These are phyloP conservation scores for Kuraishia hungarica DNA, from an alignment of 805 yeast species.

Conservation along the genomic window DNA sequence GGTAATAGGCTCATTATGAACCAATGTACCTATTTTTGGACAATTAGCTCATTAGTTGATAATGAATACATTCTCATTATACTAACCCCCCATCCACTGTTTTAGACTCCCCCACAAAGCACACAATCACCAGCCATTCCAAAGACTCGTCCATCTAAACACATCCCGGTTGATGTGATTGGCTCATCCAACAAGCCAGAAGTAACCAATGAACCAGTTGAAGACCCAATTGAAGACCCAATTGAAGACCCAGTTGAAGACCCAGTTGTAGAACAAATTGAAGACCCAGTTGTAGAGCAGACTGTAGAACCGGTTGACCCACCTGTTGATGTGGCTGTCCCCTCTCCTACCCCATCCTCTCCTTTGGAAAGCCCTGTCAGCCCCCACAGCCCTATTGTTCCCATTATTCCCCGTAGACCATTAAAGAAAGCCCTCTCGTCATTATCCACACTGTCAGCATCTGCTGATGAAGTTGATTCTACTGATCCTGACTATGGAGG, in stretches of 20 bases:
- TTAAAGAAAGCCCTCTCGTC: not conserved
- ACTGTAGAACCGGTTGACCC: too few relatives aligned
- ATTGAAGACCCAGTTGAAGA: too few relatives aligned
- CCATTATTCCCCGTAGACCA: not conserved
- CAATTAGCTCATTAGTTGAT: too few relatives aligned
- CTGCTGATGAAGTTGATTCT: not conserved
- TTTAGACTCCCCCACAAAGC: not conserved
- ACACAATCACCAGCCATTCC: not conserved
- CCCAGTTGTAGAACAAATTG: too few relatives aligned
- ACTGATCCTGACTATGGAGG: not conserved
- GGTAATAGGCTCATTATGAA: too few relatives aligned
- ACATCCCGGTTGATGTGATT: not conserved
- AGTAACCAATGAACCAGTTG: not conserved
- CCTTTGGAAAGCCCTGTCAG: not conserved
- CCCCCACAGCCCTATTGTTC: not conserved
- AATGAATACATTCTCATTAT: too few relatives aligned
- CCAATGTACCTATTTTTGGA: too few relatives aligned
- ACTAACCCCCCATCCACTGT: not conserved
- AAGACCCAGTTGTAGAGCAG: too few relatives aligned
- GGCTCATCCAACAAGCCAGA: not conserved
- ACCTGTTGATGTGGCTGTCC: too few relatives aligned
- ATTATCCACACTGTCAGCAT: not conserved
- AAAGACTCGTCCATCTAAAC: not conserved
- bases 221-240: not conserved
- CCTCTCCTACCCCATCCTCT: too few relatives aligned